Percentiles rank a stretch among this genome's conserved stretches.
Evolutionary conservation across 495 filamentous ascomycete genomes (phyloP).

Genomic region (Trichoderma gamsii): DNA sequence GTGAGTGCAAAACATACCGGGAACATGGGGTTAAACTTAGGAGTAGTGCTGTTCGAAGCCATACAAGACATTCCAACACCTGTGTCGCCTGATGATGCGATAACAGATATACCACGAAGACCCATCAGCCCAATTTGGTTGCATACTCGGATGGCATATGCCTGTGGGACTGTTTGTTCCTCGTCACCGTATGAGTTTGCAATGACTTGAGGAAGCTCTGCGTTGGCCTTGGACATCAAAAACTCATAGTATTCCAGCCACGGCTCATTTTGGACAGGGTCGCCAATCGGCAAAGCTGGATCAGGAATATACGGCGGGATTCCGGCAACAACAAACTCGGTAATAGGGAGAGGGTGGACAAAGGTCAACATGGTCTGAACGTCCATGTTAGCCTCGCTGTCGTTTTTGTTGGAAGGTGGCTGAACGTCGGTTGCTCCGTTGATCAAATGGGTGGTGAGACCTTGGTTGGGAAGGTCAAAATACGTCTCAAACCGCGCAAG

Average conservation of each 20-base stretch:
- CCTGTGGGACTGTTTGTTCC: conserved; percentile 64
- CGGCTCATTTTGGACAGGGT: conserved; percentile 53
- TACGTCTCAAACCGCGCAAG: conserved; percentile 24
- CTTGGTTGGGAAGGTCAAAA: conserved; percentile 45
- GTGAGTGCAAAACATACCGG: not conserved
- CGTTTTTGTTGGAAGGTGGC: conserved; percentile 39
- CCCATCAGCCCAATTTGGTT: conserved; percentile 60
- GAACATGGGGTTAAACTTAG: conserved; percentile 1
- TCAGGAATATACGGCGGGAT: conserved; percentile 30
- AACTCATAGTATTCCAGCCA: conserved; percentile 62
- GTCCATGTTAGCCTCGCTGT: conserved; percentile 68
- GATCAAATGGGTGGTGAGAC: conserved; percentile 57
- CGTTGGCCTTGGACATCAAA: conserved; percentile 28
- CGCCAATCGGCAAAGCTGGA: not conserved
- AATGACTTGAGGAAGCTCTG: conserved; percentile 64
- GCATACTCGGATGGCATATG: conserved; percentile 65
- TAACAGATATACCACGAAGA: conserved; percentile 66
- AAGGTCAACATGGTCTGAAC: conserved; percentile 59
- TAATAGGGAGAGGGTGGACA: conserved; percentile 35
- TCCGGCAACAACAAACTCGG: conserved; percentile 63
- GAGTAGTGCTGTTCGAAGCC: conserved; percentile 53
- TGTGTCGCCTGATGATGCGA: conserved; percentile 67
- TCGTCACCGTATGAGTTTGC: conserved; percentile 79
- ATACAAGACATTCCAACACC: conserved; percentile 62
- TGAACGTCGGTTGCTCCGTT: conserved; percentile 51